phyloP scores from a whole-genome alignment of 805 yeast genomes.

The Myxozyma mucilagina region DNA sequence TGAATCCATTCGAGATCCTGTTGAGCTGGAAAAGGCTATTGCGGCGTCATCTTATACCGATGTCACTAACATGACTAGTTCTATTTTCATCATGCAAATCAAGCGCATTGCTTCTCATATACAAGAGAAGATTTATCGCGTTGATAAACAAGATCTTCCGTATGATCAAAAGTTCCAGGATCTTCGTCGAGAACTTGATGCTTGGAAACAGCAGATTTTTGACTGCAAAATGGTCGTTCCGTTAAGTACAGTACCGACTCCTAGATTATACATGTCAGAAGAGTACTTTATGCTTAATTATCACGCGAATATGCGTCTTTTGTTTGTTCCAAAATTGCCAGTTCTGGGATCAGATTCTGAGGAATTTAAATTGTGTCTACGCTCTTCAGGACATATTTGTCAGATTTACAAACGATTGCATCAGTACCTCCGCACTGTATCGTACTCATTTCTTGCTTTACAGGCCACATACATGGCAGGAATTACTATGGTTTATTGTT shows the following conservation, averaged over 20 bases:
- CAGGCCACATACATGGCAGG: slow-evolving; percentile 32
- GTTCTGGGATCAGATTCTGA: slow-evolving; percentile 25
- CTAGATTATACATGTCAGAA: slow-evolving; percentile 21
- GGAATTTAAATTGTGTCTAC: slow-evolving; percentile 24
- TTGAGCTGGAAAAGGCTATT: slow-evolving; percentile 20
- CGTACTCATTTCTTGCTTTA: slow-evolving; percentile 28
- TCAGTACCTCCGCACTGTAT: slow-evolving; percentile 24
- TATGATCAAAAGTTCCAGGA: slow-evolving; percentile 19
- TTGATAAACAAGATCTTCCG: slow-evolving; percentile 27
- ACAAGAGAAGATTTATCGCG: slow-evolving; percentile 28
- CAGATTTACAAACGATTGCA: slow-evolving; percentile 30
- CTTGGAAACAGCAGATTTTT: slow-evolving; percentile 19
- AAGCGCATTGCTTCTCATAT: slow-evolving; percentile 24
- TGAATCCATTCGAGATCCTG: slow-evolving; percentile 24
- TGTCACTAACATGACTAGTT: slow-evolving; percentile 24
- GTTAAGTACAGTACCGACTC: slow-evolving; percentile 21
- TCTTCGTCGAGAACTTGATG: slow-evolving; percentile 23
- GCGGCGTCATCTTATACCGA: slow-evolving; percentile 4
- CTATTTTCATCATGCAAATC: slow-evolving; percentile 25
- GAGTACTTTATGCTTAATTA: slow-evolving; percentile 30
- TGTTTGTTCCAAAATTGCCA: slow-evolving; percentile 30
- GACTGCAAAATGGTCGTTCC: slow-evolving; percentile 17
- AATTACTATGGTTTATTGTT: slow-evolving; percentile 29
- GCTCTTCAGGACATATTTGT: slow-evolving; percentile 28
- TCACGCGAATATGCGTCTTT: slow-evolving; percentile 23